Conservation (phyloP, 306 rosid genomes). For the Mimosa pudica region DNA sequence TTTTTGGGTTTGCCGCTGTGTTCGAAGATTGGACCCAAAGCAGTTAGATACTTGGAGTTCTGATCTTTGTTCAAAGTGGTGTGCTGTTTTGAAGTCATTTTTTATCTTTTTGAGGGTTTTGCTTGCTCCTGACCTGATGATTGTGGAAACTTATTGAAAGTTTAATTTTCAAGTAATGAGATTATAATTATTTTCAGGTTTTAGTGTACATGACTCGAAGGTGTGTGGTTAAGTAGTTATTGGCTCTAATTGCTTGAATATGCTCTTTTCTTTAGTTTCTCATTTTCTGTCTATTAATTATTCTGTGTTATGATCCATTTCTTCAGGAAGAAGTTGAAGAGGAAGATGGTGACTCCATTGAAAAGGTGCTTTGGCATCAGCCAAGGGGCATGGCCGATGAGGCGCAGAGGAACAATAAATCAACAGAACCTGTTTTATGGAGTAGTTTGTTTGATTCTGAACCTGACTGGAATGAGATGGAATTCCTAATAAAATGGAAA, state of each 20-base stretch:
- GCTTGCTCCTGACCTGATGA: neutral
- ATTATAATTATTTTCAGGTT: constrained; percentile 8
- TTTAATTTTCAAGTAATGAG: constrained; percentile 22
- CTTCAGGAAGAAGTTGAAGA: constrained; percentile 92
- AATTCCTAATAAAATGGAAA: constrained; percentile 96
- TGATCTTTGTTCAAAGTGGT: neutral
- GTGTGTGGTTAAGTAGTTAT: constrained; percentile 1
- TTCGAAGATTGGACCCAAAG: too few species aligned
- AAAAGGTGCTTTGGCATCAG: constrained; percentile 99
- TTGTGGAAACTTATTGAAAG: neutral
- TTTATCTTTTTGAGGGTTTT: neutral
- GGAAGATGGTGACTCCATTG: constrained; percentile 93
- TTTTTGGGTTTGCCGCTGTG: too few species aligned
- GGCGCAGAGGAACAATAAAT: constrained; percentile 69
- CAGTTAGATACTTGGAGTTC: neutral
- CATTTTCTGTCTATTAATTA: constrained; percentile 30
- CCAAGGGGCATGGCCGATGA: constrained; percentile 90
- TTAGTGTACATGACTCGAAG: constrained; percentile 24
- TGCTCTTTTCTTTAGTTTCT: constrained; percentile 12
- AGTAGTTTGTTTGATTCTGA: constrained; percentile 84
- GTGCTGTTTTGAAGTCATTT: neutral
- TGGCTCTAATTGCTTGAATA: constrained; percentile 12
- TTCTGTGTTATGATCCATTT: constrained; percentile 21
- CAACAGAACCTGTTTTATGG: constrained; percentile 73
- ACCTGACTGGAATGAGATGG: constrained; percentile 85